Base-by-base conservation (phyloP, 2,329 filamentous ascomycete species). In the Exophiala calicioides region DNA sequence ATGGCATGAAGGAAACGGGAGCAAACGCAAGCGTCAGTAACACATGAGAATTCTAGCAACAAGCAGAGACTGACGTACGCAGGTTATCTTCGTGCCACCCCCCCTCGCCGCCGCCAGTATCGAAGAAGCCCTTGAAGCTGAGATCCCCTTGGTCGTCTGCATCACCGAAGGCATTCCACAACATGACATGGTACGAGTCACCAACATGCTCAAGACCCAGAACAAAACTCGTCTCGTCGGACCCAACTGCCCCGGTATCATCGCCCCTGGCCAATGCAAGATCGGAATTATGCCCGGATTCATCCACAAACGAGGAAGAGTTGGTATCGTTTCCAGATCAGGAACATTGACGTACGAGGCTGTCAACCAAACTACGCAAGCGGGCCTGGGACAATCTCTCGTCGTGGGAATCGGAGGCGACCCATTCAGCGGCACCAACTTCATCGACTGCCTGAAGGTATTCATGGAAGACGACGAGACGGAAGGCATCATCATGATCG, bases 261-360 rank as follows among this genome's bases (percentile, higher is more conserved):
- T 97, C 72, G 91, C 51, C 13, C 54, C 55, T n/a, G 93, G 91
- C 63, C 91, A 95, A 82, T 98, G 93, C 84, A 98, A 98, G 80
- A 97, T 98, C 67, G 93, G 93, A 68, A 98, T 98, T 77, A 97
- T 98, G 93, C 89, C 93, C 58, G 93, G 93, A 65, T 96, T 97
- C 81, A 97, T 98, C 77, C 93, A 98, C 84, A 97, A 97, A 83
- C 89, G 90, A 73, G 93, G 93, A 64, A 90, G 93, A 71, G 90
- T 98, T 68, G 93, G 93, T 67, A 97, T 98, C 71, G 93, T 98
- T 73, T 96, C 90, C 63, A 88, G 93, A 64, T 97, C 93, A 66
- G 93, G 93, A 66, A 98, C 93, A 61, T 84, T 98, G 57, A 98
- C 93, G 67, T 98, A 98, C 79, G 93, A 98, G 79, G 93, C 93